phyloP scores from a whole-genome alignment of 352 stramenopile genomes.

The Phytophthora tentaculata region DNA sequence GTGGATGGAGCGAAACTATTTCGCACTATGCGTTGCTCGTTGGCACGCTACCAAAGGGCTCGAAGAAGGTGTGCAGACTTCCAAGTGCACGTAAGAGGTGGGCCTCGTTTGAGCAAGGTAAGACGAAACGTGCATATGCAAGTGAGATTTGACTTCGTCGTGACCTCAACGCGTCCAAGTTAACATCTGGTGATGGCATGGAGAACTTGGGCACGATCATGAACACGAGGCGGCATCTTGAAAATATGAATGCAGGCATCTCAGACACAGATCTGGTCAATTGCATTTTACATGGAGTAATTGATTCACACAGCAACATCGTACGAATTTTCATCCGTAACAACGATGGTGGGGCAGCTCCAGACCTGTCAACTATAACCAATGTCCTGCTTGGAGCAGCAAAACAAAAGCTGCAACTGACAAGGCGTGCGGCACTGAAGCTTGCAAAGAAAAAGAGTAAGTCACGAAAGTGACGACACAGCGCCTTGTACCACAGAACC shows the following conservation, averaged over 20 bases:
- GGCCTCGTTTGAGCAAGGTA: slow-evolving; percentile 1
- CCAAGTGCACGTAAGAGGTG: slow-evolving; percentile 5
- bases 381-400: too few relatives aligned
- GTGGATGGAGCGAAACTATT: too few relatives aligned
- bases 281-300: background rate
- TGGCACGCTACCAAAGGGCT: slow-evolving; percentile 2
- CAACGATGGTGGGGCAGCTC: too few relatives aligned
- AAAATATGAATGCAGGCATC: slow-evolving; percentile 1
- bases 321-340: slow-evolving; percentile 5
- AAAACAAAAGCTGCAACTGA: too few relatives aligned
- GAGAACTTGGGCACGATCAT: background rate
- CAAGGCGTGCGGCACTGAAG: too few relatives aligned
- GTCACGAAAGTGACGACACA: background rate
- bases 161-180: background rate
- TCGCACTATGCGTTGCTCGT: too few relatives aligned
- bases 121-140: background rate
- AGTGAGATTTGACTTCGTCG: slow-evolving; percentile 6
- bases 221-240: background rate
- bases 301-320: background rate
- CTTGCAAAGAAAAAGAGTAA: background rate
- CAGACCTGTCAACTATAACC: too few relatives aligned
- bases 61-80: slow-evolving; percentile 12
- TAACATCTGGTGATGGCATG: background rate
- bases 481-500: background rate
- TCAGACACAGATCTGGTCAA: background rate